A percentile compares a stretch with the other conserved stretches of the same genome.
These are phyloP conservation scores for Candida mesenterica DNA, from an alignment of 1,139 yeast species.

Conservation along the genomic window DNA sequence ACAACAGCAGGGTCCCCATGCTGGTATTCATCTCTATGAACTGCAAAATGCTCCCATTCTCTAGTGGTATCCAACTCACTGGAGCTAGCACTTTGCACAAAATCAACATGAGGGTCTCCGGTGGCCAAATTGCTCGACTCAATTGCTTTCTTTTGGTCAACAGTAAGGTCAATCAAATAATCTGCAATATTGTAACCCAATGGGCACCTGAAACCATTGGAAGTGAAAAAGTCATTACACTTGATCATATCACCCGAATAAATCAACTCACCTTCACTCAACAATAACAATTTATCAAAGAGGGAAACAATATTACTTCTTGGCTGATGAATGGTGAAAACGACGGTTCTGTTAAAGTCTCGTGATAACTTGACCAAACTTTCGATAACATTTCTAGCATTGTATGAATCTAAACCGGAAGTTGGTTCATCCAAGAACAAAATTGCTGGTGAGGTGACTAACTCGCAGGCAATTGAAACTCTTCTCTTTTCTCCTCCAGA, in stretches of 20 bases:
- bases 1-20: slow-evolving; percentile 15
- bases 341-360: slow-evolving; percentile 79
- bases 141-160: slow-evolving; percentile 48
- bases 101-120: slow-evolving; percentile 40
- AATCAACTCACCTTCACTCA: slow-evolving; percentile 82
- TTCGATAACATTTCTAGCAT: slow-evolving; percentile 89
- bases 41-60: slow-evolving; percentile 89
- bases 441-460: slow-evolving; percentile 82
- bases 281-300: slow-evolving; percentile 75
- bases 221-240: slow-evolving; percentile 70
- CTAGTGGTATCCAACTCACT: slow-evolving; percentile 59
- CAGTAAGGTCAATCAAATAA: slow-evolving; percentile 85
- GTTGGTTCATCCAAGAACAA: slow-evolving; percentile 88
- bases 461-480: slow-evolving; percentile 86
- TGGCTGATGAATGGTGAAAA: slow-evolving; percentile 97
- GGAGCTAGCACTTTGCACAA: slow-evolving; percentile 26
- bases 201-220: slow-evolving; percentile 81
- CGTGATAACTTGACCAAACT: slow-evolving; percentile 76
- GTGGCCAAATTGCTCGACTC: slow-evolving; percentile 15
- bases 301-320: slow-evolving; percentile 90
- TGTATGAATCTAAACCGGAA: slow-evolving; percentile 90
- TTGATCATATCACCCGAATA: slow-evolving; percentile 81
- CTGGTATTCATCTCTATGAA: slow-evolving; percentile 71
- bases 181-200: slow-evolving; percentile 91
- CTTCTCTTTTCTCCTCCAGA: slow-evolving; percentile 93